phyloP scores from a whole-genome alignment of 768 basidiomycete genomes.

The Boletus edulis region DNA sequence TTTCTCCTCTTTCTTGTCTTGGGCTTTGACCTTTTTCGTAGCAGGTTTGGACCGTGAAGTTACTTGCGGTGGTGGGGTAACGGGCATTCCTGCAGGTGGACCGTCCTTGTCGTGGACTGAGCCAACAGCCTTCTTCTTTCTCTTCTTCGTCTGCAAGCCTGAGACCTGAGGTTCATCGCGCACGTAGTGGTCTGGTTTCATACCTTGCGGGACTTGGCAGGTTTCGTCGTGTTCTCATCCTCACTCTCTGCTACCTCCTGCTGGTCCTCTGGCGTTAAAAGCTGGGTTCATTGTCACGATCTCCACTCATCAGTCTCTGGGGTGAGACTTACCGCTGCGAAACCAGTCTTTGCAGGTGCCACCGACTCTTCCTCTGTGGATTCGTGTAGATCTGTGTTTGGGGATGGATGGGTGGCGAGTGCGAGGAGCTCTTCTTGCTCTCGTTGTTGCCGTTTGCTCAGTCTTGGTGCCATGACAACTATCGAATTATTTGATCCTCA shows the following conservation, averaged over 20 bases:
- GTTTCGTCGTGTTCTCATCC: conserved; percentile 19
- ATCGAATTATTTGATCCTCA: not conserved
- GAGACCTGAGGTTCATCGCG: not conserved
- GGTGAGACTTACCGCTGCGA: conserved; percentile 43
- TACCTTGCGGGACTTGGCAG: conserved; percentile 25
- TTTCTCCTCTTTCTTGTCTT: conserved; percentile 57
- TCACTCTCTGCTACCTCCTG: conserved; percentile 17
- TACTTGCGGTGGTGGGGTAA: not conserved
- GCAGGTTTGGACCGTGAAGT: conserved; percentile 42
- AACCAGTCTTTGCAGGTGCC: conserved; percentile 29
- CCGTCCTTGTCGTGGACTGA: conserved; percentile 3
- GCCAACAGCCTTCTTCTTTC: conserved; percentile 33
- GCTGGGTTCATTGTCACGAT: conserved; percentile 34
- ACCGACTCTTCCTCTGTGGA: conserved; percentile 40
- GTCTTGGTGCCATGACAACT: conserved; percentile 58
- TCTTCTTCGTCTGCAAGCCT: conserved; percentile 36
- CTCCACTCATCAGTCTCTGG: conserved; percentile 2
- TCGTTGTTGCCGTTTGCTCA: conserved; percentile 85
- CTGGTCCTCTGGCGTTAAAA: conserved; percentile 37
- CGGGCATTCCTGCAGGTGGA: conserved; percentile 4
- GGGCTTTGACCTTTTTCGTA: conserved; percentile 59
- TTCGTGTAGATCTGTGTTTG: conserved; percentile 9
- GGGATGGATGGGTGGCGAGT: conserved; percentile 30
- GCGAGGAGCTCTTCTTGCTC: conserved; percentile 78
- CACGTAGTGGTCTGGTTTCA: not conserved